Percentiles rank a stretch among this genome's conserved stretches.
Evolutionary conservation across 2,329 filamentous ascomycete species (phyloP).

Genomic region (Venturiaceae sp.): DNA sequence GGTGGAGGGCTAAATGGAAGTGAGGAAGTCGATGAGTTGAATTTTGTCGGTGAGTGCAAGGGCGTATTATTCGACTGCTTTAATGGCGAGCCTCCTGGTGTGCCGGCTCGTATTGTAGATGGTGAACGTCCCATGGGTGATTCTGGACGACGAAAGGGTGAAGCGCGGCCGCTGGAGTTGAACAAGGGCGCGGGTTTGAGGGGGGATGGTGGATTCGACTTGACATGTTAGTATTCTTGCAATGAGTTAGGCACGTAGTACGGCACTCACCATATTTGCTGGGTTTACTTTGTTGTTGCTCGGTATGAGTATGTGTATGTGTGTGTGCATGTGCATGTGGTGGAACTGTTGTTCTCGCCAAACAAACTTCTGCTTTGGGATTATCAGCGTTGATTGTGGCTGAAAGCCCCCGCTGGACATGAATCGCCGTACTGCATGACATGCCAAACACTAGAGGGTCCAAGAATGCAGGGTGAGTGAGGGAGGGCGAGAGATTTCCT

Average conservation of each 20-base stretch:
- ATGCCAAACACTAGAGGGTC: not conserved
- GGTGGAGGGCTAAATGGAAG: not conserved
- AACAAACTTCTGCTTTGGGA: not conserved
- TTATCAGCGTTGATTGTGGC: not conserved
- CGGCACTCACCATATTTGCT: not conserved
- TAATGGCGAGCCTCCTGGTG: conserved; percentile 9
- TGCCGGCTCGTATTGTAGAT: conserved; percentile 21
- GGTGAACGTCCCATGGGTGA: conserved; percentile 28
- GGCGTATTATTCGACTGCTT: conserved; percentile 10
- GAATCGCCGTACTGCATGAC: not conserved
- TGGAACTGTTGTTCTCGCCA: not conserved
- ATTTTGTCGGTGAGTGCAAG: conserved; percentile 13
- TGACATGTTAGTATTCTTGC: not conserved
- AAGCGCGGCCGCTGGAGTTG: conserved; percentile 33
- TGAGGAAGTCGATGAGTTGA: conserved; percentile 7
- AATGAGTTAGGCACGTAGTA: not conserved
- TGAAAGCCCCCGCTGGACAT: not conserved
- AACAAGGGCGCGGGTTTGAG: conserved; percentile 31
- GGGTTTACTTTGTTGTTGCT: conserved; percentile 18
- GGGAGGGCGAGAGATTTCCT: no score
- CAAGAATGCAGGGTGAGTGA: no score
- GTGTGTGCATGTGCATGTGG: not conserved
- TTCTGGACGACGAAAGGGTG: conserved; percentile 33
- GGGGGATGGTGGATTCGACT: conserved; percentile 17
- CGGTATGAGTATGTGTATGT: conserved; percentile 14